Evolutionary conservation across 352 stramenopile genomes (phyloP), one percentile per base, ranked within the genome.

Genomic region (Achlya hypogyna): DNA sequence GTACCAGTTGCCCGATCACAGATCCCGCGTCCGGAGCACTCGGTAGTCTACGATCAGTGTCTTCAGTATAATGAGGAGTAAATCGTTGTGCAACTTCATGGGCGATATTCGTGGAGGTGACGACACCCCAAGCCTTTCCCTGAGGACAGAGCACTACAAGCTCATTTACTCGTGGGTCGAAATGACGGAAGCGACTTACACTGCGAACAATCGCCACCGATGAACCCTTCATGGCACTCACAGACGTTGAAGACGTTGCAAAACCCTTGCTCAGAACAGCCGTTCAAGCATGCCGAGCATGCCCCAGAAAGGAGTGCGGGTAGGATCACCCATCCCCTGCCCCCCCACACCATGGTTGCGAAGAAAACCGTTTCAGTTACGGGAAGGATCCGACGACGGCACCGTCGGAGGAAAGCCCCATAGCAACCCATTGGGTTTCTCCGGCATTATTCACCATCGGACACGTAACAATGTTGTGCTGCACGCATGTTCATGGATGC

Each of bases 151-250:
- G 38, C 38, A 66, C 38, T 66, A 58, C 20, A 38, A 66, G 12
- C 16, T 20, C 1, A 66, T 66, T 5, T 23, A 54, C 29, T 54
- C 14, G 29, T 6, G 49, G 43, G 20, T 62, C 20, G 35, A 51
- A 43, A 47, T 0, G 42, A 25, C 25, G 5, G 42, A 40, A 1
- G 27, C 20, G 9, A 18, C 20, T 43, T 69, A 27, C 77, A 49
- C 10, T 82, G 63, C 14, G 81, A 86, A 71, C 83, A 92, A 65
- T 88, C 81, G 68, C 86, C 82, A 52, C 81, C 78, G 3, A 77
- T 77, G 69, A 75, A 92, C 52, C 72, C 79, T 8, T 78, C 54
- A 49, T 74, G 52, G 53, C 83, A 92, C 59, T 67, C 73, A 34
- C 83, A 92, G 1, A 82, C 79, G 6, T 82, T 73, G 32, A 82